Evolutionary conservation across 2,329 filamentous ascomycete genomes (phyloP).

Genomic region (Pseudonectria foliicola): DNA sequence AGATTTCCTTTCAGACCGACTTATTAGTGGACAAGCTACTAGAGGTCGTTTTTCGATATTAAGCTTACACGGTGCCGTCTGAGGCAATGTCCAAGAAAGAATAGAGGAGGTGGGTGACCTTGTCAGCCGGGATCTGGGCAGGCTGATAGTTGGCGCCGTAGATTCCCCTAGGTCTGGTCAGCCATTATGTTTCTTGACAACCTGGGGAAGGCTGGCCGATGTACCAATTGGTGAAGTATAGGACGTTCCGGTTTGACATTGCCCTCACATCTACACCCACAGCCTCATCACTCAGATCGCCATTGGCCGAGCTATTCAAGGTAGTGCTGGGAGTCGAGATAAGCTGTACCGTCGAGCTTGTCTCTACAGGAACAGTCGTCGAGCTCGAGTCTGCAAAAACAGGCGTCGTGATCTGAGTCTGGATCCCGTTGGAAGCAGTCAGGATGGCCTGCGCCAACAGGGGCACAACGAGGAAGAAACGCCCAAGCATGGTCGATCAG

Average conservation of each 20-base stretch:
- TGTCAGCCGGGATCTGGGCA: slow-evolving; percentile 57
- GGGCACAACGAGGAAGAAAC: slow-evolving; percentile 15
- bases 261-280: slow-evolving; percentile 9
- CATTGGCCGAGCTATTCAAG: no score
- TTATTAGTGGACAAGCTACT: background rate
- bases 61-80: slow-evolving; percentile 40
- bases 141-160: slow-evolving; percentile 69
- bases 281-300: no score
- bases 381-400: background rate
- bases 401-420: background rate
- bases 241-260: slow-evolving; percentile 28
- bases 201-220: slow-evolving; percentile 5
- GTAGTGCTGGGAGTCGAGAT: background rate
- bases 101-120: slow-evolving; percentile 69
- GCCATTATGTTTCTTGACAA: background rate
- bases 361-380: no score
- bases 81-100: slow-evolving; percentile 40
- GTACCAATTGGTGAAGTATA: slow-evolving; percentile 52
- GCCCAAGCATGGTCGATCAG: slow-evolving; percentile 15
- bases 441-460: slow-evolving; percentile 19
- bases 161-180: slow-evolving; percentile 47
- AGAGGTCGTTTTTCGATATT: rapidly evolving
- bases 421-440: slow-evolving; percentile 7
- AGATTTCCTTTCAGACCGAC: slow-evolving; percentile 15
- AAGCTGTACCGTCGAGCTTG: no score